phyloP scores from a whole-genome alignment of 805 yeast genomes.

The Clavispora vitiphila region DNA sequence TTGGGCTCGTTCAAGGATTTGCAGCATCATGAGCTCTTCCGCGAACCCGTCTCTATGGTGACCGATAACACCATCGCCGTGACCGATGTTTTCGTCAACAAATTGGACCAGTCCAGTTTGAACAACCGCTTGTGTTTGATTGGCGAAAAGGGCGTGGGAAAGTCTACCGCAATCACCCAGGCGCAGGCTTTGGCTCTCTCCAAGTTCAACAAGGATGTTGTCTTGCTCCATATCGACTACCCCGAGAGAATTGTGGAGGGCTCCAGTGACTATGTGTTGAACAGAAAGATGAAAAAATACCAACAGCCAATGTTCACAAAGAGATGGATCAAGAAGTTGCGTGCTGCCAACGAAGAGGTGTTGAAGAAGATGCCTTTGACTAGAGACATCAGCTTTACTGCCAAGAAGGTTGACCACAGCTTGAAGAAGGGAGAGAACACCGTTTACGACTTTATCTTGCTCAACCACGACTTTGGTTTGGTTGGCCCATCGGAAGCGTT shows the following conservation, averaged over 20 bases:
- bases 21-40: slow-evolving; percentile 61
- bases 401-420: slow-evolving; percentile 27
- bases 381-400: slow-evolving; percentile 26
- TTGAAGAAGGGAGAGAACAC: slow-evolving; percentile 31
- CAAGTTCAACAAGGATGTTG: slow-evolving; percentile 27
- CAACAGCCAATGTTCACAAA: slow-evolving; percentile 78
- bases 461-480: slow-evolving; percentile 36
- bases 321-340: slow-evolving; percentile 48
- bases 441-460: slow-evolving; percentile 21
- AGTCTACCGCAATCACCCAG: slow-evolving; percentile 68
- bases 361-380: slow-evolving; percentile 32
- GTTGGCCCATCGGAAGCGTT: slow-evolving; percentile 43
- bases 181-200: slow-evolving; percentile 51
- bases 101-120: slow-evolving; percentile 24
- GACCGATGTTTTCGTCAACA: slow-evolving; percentile 34
- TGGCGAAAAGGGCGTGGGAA: slow-evolving; percentile 78
- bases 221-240: slow-evolving; percentile 60
- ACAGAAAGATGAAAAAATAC: slow-evolving; percentile 43
- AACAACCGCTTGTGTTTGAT: slow-evolving; percentile 50
- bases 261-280: slow-evolving; percentile 58
- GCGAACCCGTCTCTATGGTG: slow-evolving; percentile 54
- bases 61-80: slow-evolving; percentile 44
- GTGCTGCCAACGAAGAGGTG: slow-evolving; percentile 29
- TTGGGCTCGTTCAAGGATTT: slow-evolving; percentile 63
- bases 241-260: slow-evolving; percentile 67